Evolutionary conservation across 1,284 basidiomycete genomes (phyloP), one percentile per base, ranked within the genome.

Genomic region (Austroboletus niveus): DNA sequence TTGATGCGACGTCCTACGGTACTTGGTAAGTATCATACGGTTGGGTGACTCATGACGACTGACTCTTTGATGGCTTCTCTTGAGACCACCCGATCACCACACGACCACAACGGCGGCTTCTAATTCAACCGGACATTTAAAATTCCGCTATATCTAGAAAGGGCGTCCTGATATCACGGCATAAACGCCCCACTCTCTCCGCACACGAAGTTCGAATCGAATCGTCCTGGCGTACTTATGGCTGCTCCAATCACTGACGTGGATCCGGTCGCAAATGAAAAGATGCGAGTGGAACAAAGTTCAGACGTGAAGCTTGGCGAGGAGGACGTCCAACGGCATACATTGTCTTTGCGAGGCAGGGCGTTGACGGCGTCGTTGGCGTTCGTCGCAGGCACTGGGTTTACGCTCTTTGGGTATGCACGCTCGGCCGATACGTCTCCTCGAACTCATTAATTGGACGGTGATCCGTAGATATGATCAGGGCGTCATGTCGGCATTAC

Each of bases 401-500:
- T 66, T 38, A 68, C 64, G 7, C 63, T 69, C 35, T 66, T 69
- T 20, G 68, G 64, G 68, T 69, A 53, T 42, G 60, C 32, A 27
- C 56, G 31, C 53, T 46, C 27, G 29, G 43, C 34, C 15, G 42
- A 15, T 31, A 42, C 24, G 17, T 8, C 20, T 12, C 39, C 4
- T 8, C 20, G 35, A 30, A 8, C 47, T 64, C 40, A 49, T 35
- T 17, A 17, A 17, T 17, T 24, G 11, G 6, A 32, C 24, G 24
- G 17, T 43, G 39, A 10, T 42, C 8, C 29, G 35, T 36, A 69
- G 64, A 42, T 69, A 69, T 48, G 64, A 69, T 45, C 66, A 70
- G 50, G 68, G 66, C 3, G 65, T 69, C 29, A 70, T 70, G 66
- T 68, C 66, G 8, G 63, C 65, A 35, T 48, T 70, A 43, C 35